These are phyloP conservation scores for Coemansia sp. DNA, from an alignment of 192 early-diverging fungal species.

Conservation along the genomic window DNA sequence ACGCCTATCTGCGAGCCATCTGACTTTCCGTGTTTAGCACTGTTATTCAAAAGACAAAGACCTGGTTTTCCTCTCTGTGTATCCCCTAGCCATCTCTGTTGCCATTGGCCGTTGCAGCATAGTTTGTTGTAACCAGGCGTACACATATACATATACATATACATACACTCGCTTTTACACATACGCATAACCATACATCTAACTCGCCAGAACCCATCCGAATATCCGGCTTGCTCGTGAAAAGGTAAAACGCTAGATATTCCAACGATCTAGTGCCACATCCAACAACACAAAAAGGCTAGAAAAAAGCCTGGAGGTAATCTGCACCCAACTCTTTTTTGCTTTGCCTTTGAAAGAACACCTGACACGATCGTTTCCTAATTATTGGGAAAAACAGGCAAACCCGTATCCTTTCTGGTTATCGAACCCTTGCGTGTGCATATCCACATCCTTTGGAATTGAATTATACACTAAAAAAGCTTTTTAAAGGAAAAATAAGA, in stretches of 20 bases:
- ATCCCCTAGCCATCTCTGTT: background rate
- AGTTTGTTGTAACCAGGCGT: background rate
- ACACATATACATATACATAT: background rate
- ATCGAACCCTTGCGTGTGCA: conserved; percentile 9
- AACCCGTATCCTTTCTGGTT: conserved; percentile 6
- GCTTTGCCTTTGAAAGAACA: background rate
- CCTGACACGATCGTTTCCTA: background rate
- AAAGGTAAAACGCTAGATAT: background rate
- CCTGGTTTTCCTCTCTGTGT: background rate
- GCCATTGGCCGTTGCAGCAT: background rate
- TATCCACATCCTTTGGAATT: background rate
- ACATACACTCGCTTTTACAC: too few species aligned
- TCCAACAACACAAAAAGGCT: background rate
- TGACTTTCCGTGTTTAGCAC: background rate
- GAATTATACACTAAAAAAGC: background rate
- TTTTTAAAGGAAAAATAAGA: background rate
- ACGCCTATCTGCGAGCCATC: background rate
- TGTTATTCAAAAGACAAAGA: background rate
- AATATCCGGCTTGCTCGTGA: background rate
- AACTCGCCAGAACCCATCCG: background rate
- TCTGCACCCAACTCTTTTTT: conserved; percentile 3
- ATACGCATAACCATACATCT: background rate
- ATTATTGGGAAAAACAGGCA: background rate
- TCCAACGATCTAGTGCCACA: background rate
- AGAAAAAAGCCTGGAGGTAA: background rate